Evolutionary conservation across 495 filamentous ascomycete genomes (phyloP), one percentile per base, ranked within the genome.

Genomic region (Penicillium lividum): DNA sequence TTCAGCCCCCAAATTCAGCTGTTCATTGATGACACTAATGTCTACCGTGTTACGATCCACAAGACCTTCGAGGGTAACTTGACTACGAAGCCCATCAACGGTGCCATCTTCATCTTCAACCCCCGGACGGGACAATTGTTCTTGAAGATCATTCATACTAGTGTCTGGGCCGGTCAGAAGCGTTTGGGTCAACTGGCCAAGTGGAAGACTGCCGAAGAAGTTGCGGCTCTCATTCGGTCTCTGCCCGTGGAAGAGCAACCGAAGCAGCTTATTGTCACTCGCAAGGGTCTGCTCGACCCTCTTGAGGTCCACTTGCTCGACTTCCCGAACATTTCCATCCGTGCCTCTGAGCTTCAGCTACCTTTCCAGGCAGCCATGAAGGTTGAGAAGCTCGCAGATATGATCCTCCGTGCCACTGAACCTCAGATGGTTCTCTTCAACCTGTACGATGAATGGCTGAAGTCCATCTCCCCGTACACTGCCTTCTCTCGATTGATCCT

Each of bases 341-440:
- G 95, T 63, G 95, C 95, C 42, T 99, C 95, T 0, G 95, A 99
- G 76, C 77, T 99, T 56, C 95, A 99, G 73, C 78, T 99, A 58
- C 95, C 95, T 5, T 99, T 99, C 89, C 95, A 99, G 72, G 95
- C 95, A 46, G 95, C 95, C 4, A 99, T 99, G 95, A 99, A 98
- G 81, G 93, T 99, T 40, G 95, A 99, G 76, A 98, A 97, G 72
- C 81, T 99, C 30, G 95, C 93, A 56, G 95, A 99, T 70, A 97
- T 99, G 95, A 99, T 99, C 67, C 80, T 99, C 42, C 89, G 92
- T 52, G 95, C 95, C 11, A 98, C 95, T 0, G 95, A 98, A 67
- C 95, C 95, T 22, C 94, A 98, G 77, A 99, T 99, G 95, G 95
- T 99, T 53, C 84, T 99, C 5, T 97, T 97, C 84, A 99, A 99